Evolutionary conservation across 192 early-diverging fungal species (phyloP), one percentile per base, ranked within the genome.

Genomic region (Geranomyces variabilis): DNA sequence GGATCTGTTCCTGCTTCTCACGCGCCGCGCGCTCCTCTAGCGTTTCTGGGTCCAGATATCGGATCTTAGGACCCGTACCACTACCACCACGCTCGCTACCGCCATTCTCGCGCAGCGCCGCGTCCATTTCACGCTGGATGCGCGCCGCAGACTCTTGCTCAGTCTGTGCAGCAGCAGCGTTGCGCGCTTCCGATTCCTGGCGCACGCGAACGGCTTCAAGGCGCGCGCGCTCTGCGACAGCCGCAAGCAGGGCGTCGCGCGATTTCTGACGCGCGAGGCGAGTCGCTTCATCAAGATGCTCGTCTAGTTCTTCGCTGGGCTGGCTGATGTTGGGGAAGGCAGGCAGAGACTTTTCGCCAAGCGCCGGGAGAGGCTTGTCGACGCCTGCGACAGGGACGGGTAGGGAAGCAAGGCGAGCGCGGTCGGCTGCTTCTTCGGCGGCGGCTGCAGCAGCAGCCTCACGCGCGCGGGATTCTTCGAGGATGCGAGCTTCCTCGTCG

Each of bases 111-210:
- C 36, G 65, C n/a, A n/a, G n/a, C 13, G 73, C 73, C 29, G 21
- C 48, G 7, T 68, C 73, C 64, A 68, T 68, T 44, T 67, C 73
- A 34, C 64, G 73, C 58, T 65, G 47, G 24, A 46, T 57, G 49
- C 66, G 73, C 13, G 17, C 33, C 47, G 71, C 58, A 44, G 45
- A 44, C 48, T 72, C 48, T 6, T 33, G 45, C 30, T 63, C 70
- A 34, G 62, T 29, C 17, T 53, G 51, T 17, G 7, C 51, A 53
- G 51, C 51, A 3, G 51, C 51, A 15, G n/a, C n/a, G 17, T 53
- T 53, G 4, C 24, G 19, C 7, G 51, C 51, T 15, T 53, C 51
- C 24, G 51, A n/a, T 53, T 53, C 51, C 19, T n/a, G n/a, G 7
- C 24, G 51, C 24, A 53, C 51, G 51, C 51, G 51, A n/a, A 53